A percentile compares a stretch with the other conserved stretches of the same genome.
Conservation (phyloP, 78 protist species). For the Dictyostelium brefeldianum region DNA sequence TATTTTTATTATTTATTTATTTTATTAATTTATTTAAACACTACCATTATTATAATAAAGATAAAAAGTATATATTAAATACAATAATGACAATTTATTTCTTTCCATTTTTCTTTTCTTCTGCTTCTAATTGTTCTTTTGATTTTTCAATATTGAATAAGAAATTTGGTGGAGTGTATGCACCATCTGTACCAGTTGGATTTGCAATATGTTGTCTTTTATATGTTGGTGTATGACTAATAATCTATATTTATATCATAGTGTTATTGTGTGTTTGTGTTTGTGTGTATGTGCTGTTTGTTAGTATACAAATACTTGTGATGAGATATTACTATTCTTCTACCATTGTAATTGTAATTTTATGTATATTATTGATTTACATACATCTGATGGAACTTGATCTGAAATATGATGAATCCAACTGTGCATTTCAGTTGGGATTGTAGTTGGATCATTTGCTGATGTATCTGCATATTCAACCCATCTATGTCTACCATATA, state of each 20-base stretch:
- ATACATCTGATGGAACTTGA: constrained; percentile 55
- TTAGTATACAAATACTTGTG: background rate
- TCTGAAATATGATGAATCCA: constrained; percentile 69
- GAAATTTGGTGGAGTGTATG: constrained; percentile 74
- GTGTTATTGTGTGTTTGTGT: background rate
- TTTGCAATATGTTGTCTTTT: constrained; percentile 66
- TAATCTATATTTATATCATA: constrained; percentile 17
- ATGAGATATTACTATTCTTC: background rate
- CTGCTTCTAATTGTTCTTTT: constrained; percentile 36
- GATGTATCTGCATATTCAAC: constrained; percentile 51
- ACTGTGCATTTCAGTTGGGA: constrained; percentile 73
- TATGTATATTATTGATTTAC: background rate
- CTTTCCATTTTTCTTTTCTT: constrained; percentile 11
- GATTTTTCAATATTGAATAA: constrained; percentile 62
- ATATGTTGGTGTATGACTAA: constrained; percentile 39
- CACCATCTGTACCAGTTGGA: constrained; percentile 81
- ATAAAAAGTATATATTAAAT: background rate
- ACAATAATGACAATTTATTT: background rate
- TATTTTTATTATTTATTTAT: background rate
- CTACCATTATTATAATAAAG: background rate
- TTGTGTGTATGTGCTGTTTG: background rate
- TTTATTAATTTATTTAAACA: too few species aligned
- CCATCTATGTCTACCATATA: constrained; percentile 81
- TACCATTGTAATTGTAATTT: background rate
- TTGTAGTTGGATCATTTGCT: constrained; percentile 29